Evolutionary conservation across 345 rosid genomes (phyloP), one percentile per base, ranked within the genome.

Genomic region (Eucalyptus erythrocorys): DNA sequence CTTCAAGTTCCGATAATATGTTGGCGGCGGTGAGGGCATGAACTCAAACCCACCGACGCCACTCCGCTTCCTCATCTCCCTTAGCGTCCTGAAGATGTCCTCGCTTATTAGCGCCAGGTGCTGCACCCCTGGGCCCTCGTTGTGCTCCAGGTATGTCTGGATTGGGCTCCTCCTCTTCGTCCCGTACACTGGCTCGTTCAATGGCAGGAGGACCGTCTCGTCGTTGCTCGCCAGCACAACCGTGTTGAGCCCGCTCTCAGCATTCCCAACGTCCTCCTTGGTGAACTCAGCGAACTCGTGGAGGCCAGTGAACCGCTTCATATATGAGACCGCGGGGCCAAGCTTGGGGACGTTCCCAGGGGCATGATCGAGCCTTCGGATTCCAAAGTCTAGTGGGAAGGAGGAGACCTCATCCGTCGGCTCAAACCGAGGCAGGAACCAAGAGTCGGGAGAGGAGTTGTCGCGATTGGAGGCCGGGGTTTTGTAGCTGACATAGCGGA

Each of bases 201-300:
- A 89, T 21, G 98, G 97, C 12, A 96, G 89, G 86, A 97, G 90
- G 42, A 97, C 98, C 91, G 57, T 95, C 80, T 96, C 98, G 1
- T 95, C 96, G 45, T 97, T 96, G 92, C 91, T 96, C 13, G 97
- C 98, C 13, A 97, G 40, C 2, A 97, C 99, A 40, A 92, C 89
- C 2, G 99, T 95, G 89, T 97, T 97, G 87, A 97, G 87, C 59
- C 98, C 99, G 86, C 98, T 97, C 88, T 97, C 98, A 32, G 89
- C 90, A 6, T 98, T 97, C 86, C 98, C 98, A 34, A 97, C 95
- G 22, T 97, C 98, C 85, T 96, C 97, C n/a, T 97, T 93, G 30
- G 98, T 95, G 89, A 97, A 97, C 93, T 97, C 98, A 0, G 98
- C 98, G 48, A 97, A 96, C 85, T 97, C 98, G 84, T 96, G 98